Evolutionary conservation across 495 filamentous ascomycete species (phyloP), one percentile per base, ranked within the genome.

Genomic region (Tuber umbilicatum): DNA sequence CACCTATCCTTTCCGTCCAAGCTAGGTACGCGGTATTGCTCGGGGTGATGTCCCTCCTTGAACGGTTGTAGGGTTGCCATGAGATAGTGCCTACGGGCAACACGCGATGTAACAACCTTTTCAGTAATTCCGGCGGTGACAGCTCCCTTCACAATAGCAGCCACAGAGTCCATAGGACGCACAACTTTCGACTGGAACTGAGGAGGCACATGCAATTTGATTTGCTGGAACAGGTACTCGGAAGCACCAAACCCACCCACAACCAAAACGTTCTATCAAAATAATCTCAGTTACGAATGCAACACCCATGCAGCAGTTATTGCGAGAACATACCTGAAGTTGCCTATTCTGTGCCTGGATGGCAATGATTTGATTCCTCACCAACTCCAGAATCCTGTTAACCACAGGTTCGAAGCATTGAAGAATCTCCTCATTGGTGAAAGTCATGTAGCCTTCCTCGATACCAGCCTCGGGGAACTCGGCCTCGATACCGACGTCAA

Each of bases 11-110:
- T 97, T 74, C 95, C 95, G 79, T 99, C 95, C 73, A 98, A 88
- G 78, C 92, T 95, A 35, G 95, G 96, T 21, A 99, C 96, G 77
- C 95, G 93, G 85, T 98, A 98, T 74, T 95, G 93, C 83, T 99
- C 95, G 2, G 94, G 95, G 82, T 99, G 95, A 83, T 98, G 97
- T 27, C 95, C 95, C 83, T 98, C 94, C 84, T 98, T 97, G 88
- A 99, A 99, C 12, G 96, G 96, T 82, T 98, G 94, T 27, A 99
- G 88, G 0, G 95, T 99, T 64, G 95, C 96, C 95, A 99, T 98
- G 74, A 99, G 93, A 83, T 99, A 99, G 84, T 99, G 95, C 50
- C 95, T 90, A 84, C 95, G 92, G n/a, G 95, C 95, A 73, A 99
- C 93, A 87, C 95, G 95, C 78, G 94, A 94, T 5, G 96, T 99